Evolutionary conservation across 345 rosid species (phyloP).

Genomic region (Sisymbrium irio): DNA sequence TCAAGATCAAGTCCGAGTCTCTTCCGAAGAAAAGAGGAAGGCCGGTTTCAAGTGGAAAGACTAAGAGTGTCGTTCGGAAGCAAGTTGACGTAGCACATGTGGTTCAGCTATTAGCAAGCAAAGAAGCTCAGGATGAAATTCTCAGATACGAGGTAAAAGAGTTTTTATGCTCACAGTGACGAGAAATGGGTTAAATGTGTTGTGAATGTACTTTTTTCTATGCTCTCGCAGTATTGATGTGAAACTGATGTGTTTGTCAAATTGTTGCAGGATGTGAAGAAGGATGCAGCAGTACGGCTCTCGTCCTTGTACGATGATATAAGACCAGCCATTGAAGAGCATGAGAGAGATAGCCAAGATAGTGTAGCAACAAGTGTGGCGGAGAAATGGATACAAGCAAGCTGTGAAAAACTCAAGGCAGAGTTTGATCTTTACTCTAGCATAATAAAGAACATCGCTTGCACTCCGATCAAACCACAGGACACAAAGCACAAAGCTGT

Average conservation of each 20-base stretch:
- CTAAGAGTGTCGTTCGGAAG: constrained; percentile 46
- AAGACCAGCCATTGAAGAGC: constrained; percentile 89
- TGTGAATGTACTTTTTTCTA: neutral
- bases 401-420: constrained; percentile 72
- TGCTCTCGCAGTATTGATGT: neutral
- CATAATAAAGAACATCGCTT: constrained; percentile 59
- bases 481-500: constrained; percentile 27
- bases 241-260: neutral
- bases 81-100: constrained; percentile 59
- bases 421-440: constrained; percentile 85
- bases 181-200: neutral
- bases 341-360: constrained; percentile 94
- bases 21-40: constrained; percentile 66
- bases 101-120: constrained; percentile 50
- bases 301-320: constrained; percentile 68
- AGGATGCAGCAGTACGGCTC: constrained; percentile 59
- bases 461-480: constrained; percentile 45
- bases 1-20: constrained; percentile 43
- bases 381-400: constrained; percentile 93
- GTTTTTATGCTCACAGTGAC: neutral
- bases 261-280: constrained; percentile 63
- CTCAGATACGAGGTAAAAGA: constrained; percentile 60
- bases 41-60: constrained; percentile 47
- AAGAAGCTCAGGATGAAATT: constrained; percentile 77
- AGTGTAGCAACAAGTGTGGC: constrained; percentile 88